These are phyloP conservation scores for Didymellaceae sp. DNA, from an alignment of 2,329 filamentous ascomycete genomes.

Conservation along the genomic window DNA sequence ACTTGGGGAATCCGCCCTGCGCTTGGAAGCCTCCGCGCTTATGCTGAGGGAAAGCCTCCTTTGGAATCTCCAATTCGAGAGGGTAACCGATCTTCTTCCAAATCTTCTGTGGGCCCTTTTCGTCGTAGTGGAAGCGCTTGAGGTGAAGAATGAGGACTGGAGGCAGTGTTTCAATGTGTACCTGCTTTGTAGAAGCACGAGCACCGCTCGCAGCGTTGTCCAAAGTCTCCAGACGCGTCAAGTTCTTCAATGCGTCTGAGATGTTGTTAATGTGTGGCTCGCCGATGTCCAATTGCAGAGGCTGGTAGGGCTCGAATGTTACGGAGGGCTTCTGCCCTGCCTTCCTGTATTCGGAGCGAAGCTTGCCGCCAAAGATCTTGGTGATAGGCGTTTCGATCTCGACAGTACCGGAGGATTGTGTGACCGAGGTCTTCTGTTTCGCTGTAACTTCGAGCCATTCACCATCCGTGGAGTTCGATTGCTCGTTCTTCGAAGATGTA, in stretches of 20 bases:
- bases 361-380: conserved; percentile 90
- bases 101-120: conserved; percentile 89
- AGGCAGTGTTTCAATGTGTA: conserved; percentile 90
- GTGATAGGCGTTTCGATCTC: conserved; percentile 81
- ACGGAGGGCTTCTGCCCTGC: conserved; percentile 89
- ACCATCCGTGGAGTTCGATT: conserved; percentile 58
- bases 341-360: conserved; percentile 87
- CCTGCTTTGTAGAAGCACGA: conserved; percentile 85
- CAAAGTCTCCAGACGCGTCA: conserved; percentile 84
- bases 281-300: conserved; percentile 92
- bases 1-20: conserved; percentile 77
- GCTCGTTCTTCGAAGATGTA: conserved; percentile 55
- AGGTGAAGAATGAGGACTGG: conserved; percentile 92
- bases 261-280: conserved; percentile 87
- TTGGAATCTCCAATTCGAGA: conserved; percentile 89
- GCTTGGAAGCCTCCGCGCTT: conserved; percentile 70
- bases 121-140: conserved; percentile 97
- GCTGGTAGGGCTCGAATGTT: conserved; percentile 91
- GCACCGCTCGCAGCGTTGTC: conserved; percentile 81
- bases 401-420: conserved; percentile 80
- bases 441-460: conserved; percentile 96
- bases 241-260: conserved; percentile 82
- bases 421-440: conserved; percentile 86
- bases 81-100: conserved; percentile 99
- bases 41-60: conserved; percentile 82